Percentiles rank a stretch among this genome's conserved stretches.
These are phyloP conservation scores for Pachyrhizus erosus DNA, from an alignment of 306 rosid species.

Conservation along the genomic window DNA sequence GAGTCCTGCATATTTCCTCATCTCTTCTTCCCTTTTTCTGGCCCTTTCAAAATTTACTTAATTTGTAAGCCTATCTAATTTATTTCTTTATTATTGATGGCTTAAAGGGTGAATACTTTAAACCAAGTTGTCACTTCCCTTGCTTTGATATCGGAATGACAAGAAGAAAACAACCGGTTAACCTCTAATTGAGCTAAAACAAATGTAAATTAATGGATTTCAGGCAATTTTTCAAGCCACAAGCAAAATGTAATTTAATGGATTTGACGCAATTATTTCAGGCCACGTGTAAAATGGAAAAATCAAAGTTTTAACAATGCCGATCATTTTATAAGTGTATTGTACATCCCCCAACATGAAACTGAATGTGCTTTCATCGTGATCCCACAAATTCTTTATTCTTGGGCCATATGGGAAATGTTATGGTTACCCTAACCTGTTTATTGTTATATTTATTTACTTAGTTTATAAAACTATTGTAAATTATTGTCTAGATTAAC, in stretches of 20 bases:
- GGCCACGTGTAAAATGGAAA: background rate
- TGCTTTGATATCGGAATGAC: background rate
- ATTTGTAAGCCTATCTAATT: constrained; percentile 33
- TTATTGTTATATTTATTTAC: too few relatives aligned
- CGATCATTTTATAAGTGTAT: too few relatives aligned
- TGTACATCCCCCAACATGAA: too few relatives aligned
- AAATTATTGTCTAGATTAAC: too few relatives aligned
- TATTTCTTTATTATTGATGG: constrained; percentile 42
- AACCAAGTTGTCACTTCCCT: constrained; percentile 21
- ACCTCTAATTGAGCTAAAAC: background rate
- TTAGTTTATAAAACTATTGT: too few relatives aligned
- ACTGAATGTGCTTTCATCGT: too few relatives aligned
- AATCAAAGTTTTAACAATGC: background rate
- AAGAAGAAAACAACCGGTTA: background rate
- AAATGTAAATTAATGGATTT: background rate
- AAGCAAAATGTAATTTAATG: background rate
- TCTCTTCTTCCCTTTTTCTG: background rate
- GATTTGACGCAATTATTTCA: background rate
- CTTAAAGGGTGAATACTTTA: constrained; percentile 2
- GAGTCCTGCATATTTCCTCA: constrained; percentile 30
- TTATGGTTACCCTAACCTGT: too few relatives aligned
- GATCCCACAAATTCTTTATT: too few relatives aligned
- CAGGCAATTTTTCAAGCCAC: background rate
- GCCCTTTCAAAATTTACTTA: constrained; percentile 1
- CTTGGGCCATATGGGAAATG: too few relatives aligned